Evolutionary conservation across 225 moss, liverwort and hornwort species (phyloP).

Genomic region (Bryoerythrophyllum caledonicum): DNA sequence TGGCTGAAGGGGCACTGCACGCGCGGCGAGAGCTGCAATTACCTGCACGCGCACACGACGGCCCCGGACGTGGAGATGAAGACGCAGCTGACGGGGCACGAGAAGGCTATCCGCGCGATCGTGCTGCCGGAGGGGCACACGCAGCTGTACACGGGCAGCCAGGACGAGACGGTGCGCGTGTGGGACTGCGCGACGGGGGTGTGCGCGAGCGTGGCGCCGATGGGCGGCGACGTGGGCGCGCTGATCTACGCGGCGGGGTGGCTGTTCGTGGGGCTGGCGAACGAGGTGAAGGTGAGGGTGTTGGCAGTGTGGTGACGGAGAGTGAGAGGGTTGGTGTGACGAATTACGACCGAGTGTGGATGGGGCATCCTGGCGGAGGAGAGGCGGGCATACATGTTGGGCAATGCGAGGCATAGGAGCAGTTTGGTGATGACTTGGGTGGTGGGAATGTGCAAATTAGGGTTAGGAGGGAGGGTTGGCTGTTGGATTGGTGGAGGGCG

Average conservation of each 20-base stretch:
- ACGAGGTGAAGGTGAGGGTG: constrained; percentile 86
- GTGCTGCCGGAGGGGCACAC: constrained; percentile 70
- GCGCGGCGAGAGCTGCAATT: constrained; percentile 83
- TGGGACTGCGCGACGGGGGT: constrained; percentile 95
- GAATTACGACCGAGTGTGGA: not conserved
- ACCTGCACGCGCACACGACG: constrained; percentile 79
- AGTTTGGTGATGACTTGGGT: not conserved
- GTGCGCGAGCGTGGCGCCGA: constrained; percentile 76
- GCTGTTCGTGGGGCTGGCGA: constrained; percentile 90
- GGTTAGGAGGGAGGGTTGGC: not conserved
- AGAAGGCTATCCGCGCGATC: constrained; percentile 93
- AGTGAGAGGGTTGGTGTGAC: not conserved
- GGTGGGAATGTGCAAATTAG: not conserved
- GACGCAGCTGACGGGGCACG: constrained; percentile 87
- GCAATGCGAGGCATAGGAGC: not conserved
- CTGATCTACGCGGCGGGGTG: constrained; percentile 72
- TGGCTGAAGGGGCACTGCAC: constrained; percentile 84
- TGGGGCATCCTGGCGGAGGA: not conserved
- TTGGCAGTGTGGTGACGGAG: not conserved
- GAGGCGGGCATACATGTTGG: not conserved
- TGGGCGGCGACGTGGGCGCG: constrained; percentile 97
- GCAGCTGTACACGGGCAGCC: constrained; percentile 88
- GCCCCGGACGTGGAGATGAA: constrained; percentile 83
- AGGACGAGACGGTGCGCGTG: constrained; percentile 88
- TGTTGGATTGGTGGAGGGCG: not conserved